phyloP scores from a whole-genome alignment of 2,329 filamentous ascomycete genomes.

The Huntiella bhutanensis region DNA sequence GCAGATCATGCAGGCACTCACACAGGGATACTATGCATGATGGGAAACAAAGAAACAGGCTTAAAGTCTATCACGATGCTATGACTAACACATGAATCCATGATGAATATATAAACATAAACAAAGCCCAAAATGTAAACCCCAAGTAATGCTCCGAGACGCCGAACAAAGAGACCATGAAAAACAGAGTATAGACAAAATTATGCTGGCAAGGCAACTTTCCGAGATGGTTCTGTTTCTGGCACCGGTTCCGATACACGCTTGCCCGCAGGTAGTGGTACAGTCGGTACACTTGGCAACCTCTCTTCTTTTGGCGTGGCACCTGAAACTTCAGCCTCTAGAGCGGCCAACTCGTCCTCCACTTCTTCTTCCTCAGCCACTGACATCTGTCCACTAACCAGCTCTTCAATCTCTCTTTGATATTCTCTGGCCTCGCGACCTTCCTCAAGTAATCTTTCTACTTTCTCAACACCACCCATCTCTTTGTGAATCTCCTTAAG shows the following conservation, averaged over 20 bases:
- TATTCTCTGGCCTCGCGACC: constrained; percentile 80
- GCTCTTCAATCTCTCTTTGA: constrained; percentile 86
- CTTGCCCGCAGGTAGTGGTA: neutral
- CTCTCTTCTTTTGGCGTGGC: neutral
- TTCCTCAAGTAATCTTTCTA: constrained; percentile 91
- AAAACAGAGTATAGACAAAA: neutral
- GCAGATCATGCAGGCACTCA: constrained; percentile 56
- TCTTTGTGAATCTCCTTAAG: constrained; percentile 81
- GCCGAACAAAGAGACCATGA: neutral
- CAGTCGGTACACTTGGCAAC: constrained; percentile 5
- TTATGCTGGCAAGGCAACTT: neutral
- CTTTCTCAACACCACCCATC: constrained; percentile 85
- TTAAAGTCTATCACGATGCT: no score
- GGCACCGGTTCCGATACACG: neutral
- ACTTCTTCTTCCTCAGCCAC: constrained; percentile 96
- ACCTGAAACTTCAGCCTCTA: constrained; percentile 33
- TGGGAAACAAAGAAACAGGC: no score
- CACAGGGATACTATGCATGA: constrained; percentile 19
- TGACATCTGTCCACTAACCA: constrained; percentile 73
- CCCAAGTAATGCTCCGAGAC: neutral
- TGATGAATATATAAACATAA: no score
- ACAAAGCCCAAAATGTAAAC: neutral
- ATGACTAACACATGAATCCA: no score
- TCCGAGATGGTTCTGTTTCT: neutral
- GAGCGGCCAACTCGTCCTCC: constrained; percentile 74